Conservation (phyloP, 495 filamentous ascomycete species). For the Podospora pseudopauciseta region DNA sequence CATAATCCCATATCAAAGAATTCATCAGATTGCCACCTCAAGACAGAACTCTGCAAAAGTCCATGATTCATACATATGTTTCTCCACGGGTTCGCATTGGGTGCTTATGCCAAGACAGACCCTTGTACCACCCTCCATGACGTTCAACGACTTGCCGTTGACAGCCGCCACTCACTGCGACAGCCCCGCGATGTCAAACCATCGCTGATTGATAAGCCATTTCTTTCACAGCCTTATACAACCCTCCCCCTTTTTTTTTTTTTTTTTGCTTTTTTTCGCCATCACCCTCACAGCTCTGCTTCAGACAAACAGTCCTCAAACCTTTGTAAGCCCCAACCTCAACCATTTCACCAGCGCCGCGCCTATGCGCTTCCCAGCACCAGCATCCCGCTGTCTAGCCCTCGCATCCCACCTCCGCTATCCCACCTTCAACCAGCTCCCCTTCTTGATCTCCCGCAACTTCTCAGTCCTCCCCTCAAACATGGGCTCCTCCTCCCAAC, state of each 20-base stretch:
- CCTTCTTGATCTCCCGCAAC: conserved; percentile 4
- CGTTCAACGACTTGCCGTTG: conserved; percentile 4
- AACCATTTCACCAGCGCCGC: not conserved
- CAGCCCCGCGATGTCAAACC: not conserved
- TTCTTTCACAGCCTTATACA: not conserved
- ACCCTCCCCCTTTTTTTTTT: not conserved
- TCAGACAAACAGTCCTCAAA: not conserved
- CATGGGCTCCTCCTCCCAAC: conserved; percentile 8
- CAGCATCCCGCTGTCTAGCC: conserved; percentile 29
- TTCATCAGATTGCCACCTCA: not conserved
- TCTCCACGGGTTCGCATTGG: not conserved
- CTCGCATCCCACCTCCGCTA: conserved; percentile 27
- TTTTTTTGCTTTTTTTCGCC: not conserved
- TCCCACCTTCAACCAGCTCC: conserved; percentile 14
- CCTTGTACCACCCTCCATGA: not conserved
- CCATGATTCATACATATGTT: not conserved
- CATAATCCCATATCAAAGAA: not conserved
- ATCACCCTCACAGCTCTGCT: not conserved
- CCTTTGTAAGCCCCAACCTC: not conserved
- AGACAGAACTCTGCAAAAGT: not conserved
- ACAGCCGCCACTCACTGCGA: not conserved
- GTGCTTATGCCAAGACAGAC: conserved; percentile 8
- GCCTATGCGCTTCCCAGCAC: conserved; percentile 32
- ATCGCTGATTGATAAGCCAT: not conserved
- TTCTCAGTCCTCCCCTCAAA: not conserved